Base-by-base conservation (phyloP, 1,284 basidiomycete species). In the Golubevia sp. region DNA sequence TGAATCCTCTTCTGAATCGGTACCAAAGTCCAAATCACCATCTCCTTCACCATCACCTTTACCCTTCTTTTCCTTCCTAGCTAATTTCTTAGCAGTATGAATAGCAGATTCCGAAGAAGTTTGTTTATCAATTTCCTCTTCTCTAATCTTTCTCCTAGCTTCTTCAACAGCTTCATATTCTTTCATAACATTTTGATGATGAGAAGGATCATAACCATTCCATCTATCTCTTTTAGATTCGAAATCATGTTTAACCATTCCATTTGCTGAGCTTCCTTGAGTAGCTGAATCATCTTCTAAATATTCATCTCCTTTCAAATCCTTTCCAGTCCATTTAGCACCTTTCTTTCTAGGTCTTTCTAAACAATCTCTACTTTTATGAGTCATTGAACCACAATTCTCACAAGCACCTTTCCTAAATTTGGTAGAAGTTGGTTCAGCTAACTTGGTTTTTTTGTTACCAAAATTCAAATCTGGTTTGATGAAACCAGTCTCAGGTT, bases 341-440 rank as follows among this genome's bases (percentile, higher is more conserved):
- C 80, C 80, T 50, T 79, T 77, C 54, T 79, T 78, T 20, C 80
- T 62, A 2, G 80, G 80, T 2, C 80, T 62, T 59, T 83, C 80
- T 49, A 83, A 61, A 56, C 80, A 83, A 62, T 83, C 80, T 13
- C 57, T 61, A 4, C 76, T 76, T 62, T 79, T 75, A 62, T 83
- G 80, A 21, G 73, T 68, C 63, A 79, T 73, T 15, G 79, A 74
- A 18, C 80, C 80, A 57, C 80, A 83, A 57, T 83, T 83, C 55
- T 81, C 79, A 62, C 80, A 83, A 1, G 80, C 80, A n/a, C 80
- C 80, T 49, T 81, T 79, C 27, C 79, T 67, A 64, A 72, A 83
- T 64, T 74, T 76, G 18, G 70, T 78, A 23, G 69, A 63, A 13
- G 66, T 56, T 2, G 66, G 58, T 2, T 58, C 59, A 2, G 67